Evolutionary conservation across 345 rosid species (phyloP), one percentile per base, ranked within the genome.

Genomic region (Sapria himalayana): DNA sequence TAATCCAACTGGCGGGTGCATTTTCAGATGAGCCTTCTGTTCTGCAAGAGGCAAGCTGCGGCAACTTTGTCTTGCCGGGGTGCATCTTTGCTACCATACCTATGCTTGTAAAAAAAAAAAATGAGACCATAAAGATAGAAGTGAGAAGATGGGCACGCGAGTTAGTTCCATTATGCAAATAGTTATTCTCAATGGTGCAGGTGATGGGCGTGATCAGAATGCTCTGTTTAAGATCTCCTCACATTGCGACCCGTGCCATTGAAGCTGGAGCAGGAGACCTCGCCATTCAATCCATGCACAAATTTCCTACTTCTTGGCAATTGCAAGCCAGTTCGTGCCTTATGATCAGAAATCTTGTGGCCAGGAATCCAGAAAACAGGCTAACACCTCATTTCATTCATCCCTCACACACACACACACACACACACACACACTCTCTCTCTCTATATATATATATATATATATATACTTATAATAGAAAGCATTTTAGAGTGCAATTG

Each of bases 201-300:
- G 93, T 79, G 12, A 79, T 89, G 93, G 45, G 70, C 10, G 39
- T 76, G 44, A 63, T 89, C 19, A 61, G 80, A 19, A 70, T 79
- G 25, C 71, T 89, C 51, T 89, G 74, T 59, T 60, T 89, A 62
- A 76, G 98, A 62, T 74, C 82, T 44, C 82, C 94, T 4, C 82
- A 76, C 16, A 81, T 74, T 49, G 93, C 93, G 48, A 66, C 78
- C 46, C 56, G 69, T 33, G 94, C 98, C 18, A 60, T 78, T 39
- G 94, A 78, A 68, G 85, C 91, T 3, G 97, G 97, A 52, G 92
- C 93, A 7, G 97, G 94, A 39, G 94, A 86, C 45, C 60, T 76
- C 43, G 85, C 91, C 4, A 50, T 76, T 16, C 85, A 82, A 58
- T 79, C 82, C 55, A 86, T 86, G 98, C 63, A 69, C 62, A 70